Base-by-base conservation (phyloP, 805 yeast species). In the Candida coquimbonensis region DNA sequence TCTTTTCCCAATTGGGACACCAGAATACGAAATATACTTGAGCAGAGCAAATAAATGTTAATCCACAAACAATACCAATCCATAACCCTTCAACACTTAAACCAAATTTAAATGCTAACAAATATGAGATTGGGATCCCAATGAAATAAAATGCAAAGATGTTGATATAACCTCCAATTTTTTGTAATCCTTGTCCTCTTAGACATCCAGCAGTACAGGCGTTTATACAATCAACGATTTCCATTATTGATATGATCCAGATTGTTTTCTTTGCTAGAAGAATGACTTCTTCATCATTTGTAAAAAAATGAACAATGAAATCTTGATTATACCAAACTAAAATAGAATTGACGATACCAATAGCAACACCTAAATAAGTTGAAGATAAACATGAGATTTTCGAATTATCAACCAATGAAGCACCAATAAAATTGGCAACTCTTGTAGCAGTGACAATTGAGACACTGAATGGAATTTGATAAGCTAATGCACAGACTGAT, bases 111-210 rank as follows among this genome's bases (percentile, higher is more conserved):
- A 64, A 54, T 13, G 65, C 66, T 13, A 60, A 52, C 21, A 57
- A 55, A 58, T 82, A 82, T 0, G 83, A 81, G 9, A 78, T 49
- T 1, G 96, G 96, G n/a, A 87, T 68, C 11, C 91, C 95, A 42
- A 88, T 60, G 3, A 74, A 54, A 55, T 88, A 87, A 64, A 87
- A 89, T 13, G 81, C 75, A 8, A 76, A 60, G 54, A 88, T 63
- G 59, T 83, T 86, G 47, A 87, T 68, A 43, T 75, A 69, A 12
- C 93, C 84, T 0, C 96, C 96, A 35, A 86, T 70, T 38, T 77
- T 73, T 62, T 88, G 96, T 61, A 85, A 74, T 9, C 96, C 95
- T 64, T 87, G 95, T 16, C 96, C 95, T 52, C 96, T 73, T 46
- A 89, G 68, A 36, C 89, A 72, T 3, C 96, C 90, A 9, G 93